Evolutionary conservation across 2,329 filamentous ascomycete genomes (phyloP), one percentile per base, ranked within the genome.

Genomic region (Aspergillus pseudoviridinutans): DNA sequence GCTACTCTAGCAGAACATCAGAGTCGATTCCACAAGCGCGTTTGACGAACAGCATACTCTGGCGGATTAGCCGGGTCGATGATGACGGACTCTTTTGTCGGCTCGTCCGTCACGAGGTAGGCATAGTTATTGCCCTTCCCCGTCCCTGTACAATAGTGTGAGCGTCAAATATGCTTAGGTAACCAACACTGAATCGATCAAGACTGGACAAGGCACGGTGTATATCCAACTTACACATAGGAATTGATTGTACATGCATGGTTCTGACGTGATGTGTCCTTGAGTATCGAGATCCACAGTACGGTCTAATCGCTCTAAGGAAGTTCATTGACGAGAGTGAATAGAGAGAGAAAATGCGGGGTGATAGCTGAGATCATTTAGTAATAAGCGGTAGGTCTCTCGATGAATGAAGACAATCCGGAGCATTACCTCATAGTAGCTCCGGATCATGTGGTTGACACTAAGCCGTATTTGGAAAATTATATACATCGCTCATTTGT

Each of bases 191-290:
- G 32, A 38, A 17, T 17, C 32, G 7, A 38, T 38, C 14, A 38
- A 38, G 32, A 8, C 6, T 17, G 5, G 6, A 38, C 32, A 17
- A 35, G 4, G 32, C 32, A 17, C 5, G 5, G 32, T 7, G 32
- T 38, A 38, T 3, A 38, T 17, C 42, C 47, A 9, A 70, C 78
- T 61, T 75, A 82, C 79, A 82, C 79, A 82, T 81, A 20, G 79
- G 79, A 73, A 82, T 80, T 44, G 79, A 79, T 62, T 78, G 74
- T 61, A 82, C 73, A 76, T 81, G 79, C 79, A 82, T 82, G 56
- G 66, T 62, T 70, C 72, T 69, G 51, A 51, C 28, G 52, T 62
- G 61, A 24, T 58, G 61, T 32, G 47, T 22, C n/a, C 32, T 49
- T 55, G 29, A 51, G 14, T 54, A 54, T 57, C 54, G 51, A 54